These are phyloP conservation scores for Cercophora samala DNA, from an alignment of 495 filamentous ascomycete species.

Conservation along the genomic window DNA sequence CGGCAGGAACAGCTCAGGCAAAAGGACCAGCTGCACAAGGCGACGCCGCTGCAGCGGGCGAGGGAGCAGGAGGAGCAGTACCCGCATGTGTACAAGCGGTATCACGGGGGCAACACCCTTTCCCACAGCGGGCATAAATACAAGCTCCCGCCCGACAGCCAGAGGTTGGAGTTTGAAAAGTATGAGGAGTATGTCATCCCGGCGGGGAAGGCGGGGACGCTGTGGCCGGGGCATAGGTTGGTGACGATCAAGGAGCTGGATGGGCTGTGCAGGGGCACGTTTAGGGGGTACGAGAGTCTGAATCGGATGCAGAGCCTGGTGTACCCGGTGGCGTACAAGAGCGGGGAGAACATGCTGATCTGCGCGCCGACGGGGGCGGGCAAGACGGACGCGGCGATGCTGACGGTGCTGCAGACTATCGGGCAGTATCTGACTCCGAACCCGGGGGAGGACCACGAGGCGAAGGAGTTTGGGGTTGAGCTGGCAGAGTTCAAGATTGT, in stretches of 20 bases:
- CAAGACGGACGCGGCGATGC: conserved; percentile 98
- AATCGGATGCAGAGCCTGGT: conserved; percentile 98
- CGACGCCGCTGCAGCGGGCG: conserved; percentile 59
- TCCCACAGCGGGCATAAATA: conserved; percentile 74
- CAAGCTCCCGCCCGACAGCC: conserved; percentile 63
- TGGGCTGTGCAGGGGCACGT: conserved; percentile 83
- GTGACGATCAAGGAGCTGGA: conserved; percentile 80
- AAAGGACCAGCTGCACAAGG: conserved; percentile 80
- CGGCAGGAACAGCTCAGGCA: conserved; percentile 69
- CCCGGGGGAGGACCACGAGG: conserved; percentile 68
- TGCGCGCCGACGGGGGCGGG: conserved; percentile 97
- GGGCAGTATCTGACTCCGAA: conserved; percentile 78
- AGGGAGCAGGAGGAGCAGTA: conserved; percentile 65
- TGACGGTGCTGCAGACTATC: conserved; percentile 86
- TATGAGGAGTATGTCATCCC: conserved; percentile 89
- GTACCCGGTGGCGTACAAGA: conserved; percentile 92
- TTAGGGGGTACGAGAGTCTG: conserved; percentile 86
- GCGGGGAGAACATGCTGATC: conserved; percentile 97
- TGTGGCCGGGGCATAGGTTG: conserved; percentile 67
- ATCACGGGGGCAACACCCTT: conserved; percentile 79
- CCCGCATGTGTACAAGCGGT: conserved; percentile 85
- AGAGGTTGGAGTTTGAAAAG: conserved; percentile 53
- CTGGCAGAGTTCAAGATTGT: conserved; percentile 95
- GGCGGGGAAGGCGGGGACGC: conserved; percentile 70
- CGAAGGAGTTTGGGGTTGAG: conserved; percentile 71